Evolutionary conservation across 2,329 filamentous ascomycete genomes (phyloP), one percentile per base, ranked within the genome.

Genomic region (Talaromyces albobiverticillius): DNA sequence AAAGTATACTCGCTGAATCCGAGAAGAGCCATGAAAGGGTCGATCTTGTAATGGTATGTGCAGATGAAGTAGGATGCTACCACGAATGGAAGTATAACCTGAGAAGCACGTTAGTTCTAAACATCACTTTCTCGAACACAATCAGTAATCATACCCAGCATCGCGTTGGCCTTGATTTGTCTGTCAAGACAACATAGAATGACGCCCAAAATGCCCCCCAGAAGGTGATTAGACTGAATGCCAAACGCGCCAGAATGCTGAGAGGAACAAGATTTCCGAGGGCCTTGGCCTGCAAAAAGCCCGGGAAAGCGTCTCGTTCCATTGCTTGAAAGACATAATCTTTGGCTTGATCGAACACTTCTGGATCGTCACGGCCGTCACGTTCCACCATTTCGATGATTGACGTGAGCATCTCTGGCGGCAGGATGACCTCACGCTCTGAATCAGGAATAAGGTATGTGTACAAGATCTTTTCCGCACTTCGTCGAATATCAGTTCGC

Each of bases 271-370:
- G 81, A 67, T 99, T 99, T 57, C 95, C 95, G 22, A 99, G 80
- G 2, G 94, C 94, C 76, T 97, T 97, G 75, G 90, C 90, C 67
- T 93, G 84, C 56, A 99, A 80, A 74, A 99, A 99, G 1, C 93
- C 93, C 0, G 95, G 94, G 69, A 96, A 99, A n/a, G 95, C 94
- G 75, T 99, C 94, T 53, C 95, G 85, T 75, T 99, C 95, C 94
- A 99, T 99, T 31, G 95, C 95, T 74, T 99, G 95, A 72, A 97
- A 99, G 59, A 97, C 94, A 70, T 97, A 99, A 76, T 99, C 94
- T 78, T 99, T 99, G 52, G 94, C 94, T 18, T 90, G 86, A 69
- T 97, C 94, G 65, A 99, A 99, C 11, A 99, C 88, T 71, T 99
- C 94, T 0, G 94, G 94, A 68, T 99, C 94, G 65, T 97, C 94